A percentile compares a stretch with the other conserved stretches of the same genome.
These are phyloP conservation scores for Davidsoniella virescens DNA, from an alignment of 2,329 filamentous ascomycete genomes.

Conservation along the genomic window DNA sequence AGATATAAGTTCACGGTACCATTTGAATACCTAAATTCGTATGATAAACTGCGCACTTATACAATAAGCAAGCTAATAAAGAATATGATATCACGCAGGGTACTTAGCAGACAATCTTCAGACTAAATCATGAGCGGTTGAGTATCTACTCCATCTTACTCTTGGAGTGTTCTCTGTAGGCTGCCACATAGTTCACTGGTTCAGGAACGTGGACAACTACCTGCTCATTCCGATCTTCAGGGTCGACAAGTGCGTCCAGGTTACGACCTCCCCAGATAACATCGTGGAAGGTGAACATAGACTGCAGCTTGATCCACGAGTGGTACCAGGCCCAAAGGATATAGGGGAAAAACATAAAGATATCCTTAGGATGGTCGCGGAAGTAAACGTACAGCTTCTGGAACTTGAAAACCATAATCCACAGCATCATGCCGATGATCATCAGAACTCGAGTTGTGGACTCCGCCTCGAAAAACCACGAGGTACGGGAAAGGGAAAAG, in stretches of 20 bases:
- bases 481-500: conserved; percentile 15
- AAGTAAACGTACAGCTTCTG: conserved; percentile 41
- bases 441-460: background rate
- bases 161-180: no score
- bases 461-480: conserved; percentile 6
- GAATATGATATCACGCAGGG: no score
- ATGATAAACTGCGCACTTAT: no score
- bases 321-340: conserved; percentile 42
- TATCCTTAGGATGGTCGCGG: conserved; percentile 31
- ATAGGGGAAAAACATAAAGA: conserved; percentile 31
- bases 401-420: conserved; percentile 38
- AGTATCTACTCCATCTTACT: no score
- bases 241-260: background rate
- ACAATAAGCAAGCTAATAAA: no score
- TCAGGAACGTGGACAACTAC: no score
- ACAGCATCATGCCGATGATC: conserved; percentile 19
- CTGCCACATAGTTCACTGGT: no score
- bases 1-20: no score
- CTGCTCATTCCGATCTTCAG: no score
- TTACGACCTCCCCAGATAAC: conserved; percentile 21
- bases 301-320: conserved; percentile 39
- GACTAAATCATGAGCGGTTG: no score
- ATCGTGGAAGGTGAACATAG: conserved; percentile 34
- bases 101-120: no score
- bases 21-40: no score